Conservation (phyloP, 2,329 filamentous ascomycete species). For the Phyllosticta citribraziliensis region DNA sequence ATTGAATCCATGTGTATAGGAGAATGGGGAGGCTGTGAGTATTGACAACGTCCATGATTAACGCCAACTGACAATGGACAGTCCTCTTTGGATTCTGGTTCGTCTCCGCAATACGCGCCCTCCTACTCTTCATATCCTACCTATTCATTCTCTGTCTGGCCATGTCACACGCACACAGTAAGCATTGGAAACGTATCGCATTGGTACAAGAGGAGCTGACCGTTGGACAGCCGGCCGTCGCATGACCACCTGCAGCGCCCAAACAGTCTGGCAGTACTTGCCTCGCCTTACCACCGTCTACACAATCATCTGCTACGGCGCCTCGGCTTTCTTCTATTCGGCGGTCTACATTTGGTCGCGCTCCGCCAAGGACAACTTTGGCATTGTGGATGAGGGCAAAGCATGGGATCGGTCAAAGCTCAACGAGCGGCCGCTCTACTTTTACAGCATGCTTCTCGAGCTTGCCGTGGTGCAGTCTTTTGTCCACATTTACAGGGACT, state of each 20-base stretch:
- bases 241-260: constrained; percentile 58
- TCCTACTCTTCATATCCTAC: constrained; percentile 65
- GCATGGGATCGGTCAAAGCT: constrained; percentile 59
- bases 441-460: constrained; percentile 59
- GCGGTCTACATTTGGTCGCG: constrained; percentile 71
- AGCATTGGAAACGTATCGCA: background rate
- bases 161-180: constrained; percentile 66
- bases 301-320: constrained; percentile 64
- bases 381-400: constrained; percentile 61
- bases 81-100: constrained; percentile 78
- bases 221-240: constrained; percentile 31
- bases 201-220: background rate
- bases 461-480: constrained; percentile 61
- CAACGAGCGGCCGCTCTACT: constrained; percentile 79
- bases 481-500: constrained; percentile 62
- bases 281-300: constrained; percentile 53
- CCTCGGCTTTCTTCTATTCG: constrained; percentile 71
- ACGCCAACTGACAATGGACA: constrained; percentile 28
- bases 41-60: background rate
- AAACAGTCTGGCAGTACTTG: constrained; percentile 51
- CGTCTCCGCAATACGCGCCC: constrained; percentile 69
- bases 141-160: constrained; percentile 75
- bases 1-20: constrained; percentile 60
- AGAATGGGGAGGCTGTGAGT: constrained; percentile 54
- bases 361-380: constrained; percentile 50